Evolutionary conservation across 139 green algal species (phyloP), one percentile per base, ranked within the genome.

Genomic region (Volvox africanus): DNA sequence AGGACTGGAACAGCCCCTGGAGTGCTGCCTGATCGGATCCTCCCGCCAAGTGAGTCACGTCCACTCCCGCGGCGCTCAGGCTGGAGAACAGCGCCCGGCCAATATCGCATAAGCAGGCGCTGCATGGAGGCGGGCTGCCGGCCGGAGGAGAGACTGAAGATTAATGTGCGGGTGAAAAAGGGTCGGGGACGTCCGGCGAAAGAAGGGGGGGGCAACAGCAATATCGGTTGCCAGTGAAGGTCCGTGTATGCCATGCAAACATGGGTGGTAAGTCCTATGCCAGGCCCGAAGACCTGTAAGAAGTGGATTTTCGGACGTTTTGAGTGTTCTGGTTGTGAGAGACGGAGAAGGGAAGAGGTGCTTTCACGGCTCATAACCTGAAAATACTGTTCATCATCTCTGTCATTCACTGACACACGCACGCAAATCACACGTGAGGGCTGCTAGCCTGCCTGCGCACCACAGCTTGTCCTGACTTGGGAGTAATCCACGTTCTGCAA

Each of bases 61-160:
- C 32, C 20, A 90, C 73, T 13, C 86, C 86, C 5, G 20, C 20
- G 0, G 3, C 6, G 18, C 0, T 19, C 9, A 90, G 86, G 0
- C 30, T 55, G 0, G 0, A 2, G 71, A 90, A 75, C 71, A 90
- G n/a, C 50, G 86, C 86, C 44, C 30, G 30, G 9, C 86, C 86
- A 44, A 90, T 90, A 22, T 76, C 86, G 86, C 86, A 90, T 19
- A 90, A 32, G 69, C 86, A 90, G 86, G 50, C 50, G 73, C 24
- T 35, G 86, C 86, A 90, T 22, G 86, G 86, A 2, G 73, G 71
- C 20, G 71, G n/a, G 30, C 50, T 68, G 50, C 50, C 86, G 18
- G 18, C 17, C 22, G 50, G 73, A 14, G 73, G 71, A 30, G 50
- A 17, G 1, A 83, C 86, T 83, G 36, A 30, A 69, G 16, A 20